These are phyloP conservation scores for Dryadomyces sulphureus DNA, from an alignment of 2,329 filamentous ascomycete genomes.

Conservation along the genomic window DNA sequence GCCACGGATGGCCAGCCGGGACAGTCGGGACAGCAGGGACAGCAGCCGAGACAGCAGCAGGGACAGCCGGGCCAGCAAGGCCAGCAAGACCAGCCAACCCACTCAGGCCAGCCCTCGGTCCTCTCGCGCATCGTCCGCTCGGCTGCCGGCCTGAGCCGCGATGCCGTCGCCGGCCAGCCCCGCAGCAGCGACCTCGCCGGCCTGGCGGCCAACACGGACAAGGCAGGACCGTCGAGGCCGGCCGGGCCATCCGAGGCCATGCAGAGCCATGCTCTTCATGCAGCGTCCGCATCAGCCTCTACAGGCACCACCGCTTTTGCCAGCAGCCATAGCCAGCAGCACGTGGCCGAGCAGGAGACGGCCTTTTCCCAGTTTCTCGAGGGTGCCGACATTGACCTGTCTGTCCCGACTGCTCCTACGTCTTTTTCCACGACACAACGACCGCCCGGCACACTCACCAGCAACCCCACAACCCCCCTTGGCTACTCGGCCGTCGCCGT, in stretches of 20 bases:
- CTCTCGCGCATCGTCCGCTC: constrained; percentile 16
- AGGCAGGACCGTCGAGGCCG: constrained; percentile 10
- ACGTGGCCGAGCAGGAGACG: constrained; percentile 18
- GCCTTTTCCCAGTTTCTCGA: constrained; percentile 23
- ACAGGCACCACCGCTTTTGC: not conserved
- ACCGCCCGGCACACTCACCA: no score
- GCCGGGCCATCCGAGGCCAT: no score
- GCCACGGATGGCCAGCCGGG: not conserved
- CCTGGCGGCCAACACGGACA: constrained; percentile 11
- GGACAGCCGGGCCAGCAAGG: not conserved
- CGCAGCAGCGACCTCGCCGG: constrained; percentile 8
- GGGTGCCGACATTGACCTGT: constrained; percentile 5
- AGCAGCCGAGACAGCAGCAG: not conserved
- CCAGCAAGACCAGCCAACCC: not conserved
- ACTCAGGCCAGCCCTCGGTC: constrained; percentile 1
- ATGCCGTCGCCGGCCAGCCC: constrained; percentile 12
- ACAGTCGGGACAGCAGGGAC: not conserved
- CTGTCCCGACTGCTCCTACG: no score
- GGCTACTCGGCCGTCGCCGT: constrained; percentile 16
- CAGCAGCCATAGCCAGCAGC: constrained; percentile 13
- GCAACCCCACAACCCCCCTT: not conserved
- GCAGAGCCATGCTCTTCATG: not conserved
- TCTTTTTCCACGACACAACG: no score
- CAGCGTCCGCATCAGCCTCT: not conserved
- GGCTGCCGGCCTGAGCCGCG: constrained; percentile 13